phyloP scores from a whole-genome alignment of 331 rosid species.

The Telfairia occidentalis region DNA sequence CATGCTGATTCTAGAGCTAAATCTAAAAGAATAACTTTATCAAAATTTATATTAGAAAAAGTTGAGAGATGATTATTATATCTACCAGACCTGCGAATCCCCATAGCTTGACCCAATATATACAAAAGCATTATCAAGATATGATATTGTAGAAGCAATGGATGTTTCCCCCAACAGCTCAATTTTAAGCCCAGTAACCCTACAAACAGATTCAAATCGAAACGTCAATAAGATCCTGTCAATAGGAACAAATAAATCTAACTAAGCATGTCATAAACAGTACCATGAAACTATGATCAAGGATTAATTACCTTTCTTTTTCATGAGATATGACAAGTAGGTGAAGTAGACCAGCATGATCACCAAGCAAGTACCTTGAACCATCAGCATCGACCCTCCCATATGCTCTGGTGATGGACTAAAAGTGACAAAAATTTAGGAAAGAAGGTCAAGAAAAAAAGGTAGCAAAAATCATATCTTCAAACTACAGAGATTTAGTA shows the following conservation, averaged over 20 bases:
- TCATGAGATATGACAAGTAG: slow-evolving; percentile 95
- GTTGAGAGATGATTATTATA: neutral
- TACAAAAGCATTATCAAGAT: slow-evolving; percentile 89
- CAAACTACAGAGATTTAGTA: neutral
- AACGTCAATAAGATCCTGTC: neutral
- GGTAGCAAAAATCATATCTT: neutral
- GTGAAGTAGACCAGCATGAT: slow-evolving; percentile 74
- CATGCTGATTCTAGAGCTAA: neutral
- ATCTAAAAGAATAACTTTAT: neutral
- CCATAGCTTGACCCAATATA: slow-evolving; percentile 90
- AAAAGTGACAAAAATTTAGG: slow-evolving; percentile 17
- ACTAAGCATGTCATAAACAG: neutral
- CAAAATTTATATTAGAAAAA: neutral
- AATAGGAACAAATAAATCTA: neutral
- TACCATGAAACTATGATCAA: neutral
- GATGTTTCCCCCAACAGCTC: slow-evolving; percentile 98
- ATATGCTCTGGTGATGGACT: slow-evolving; percentile 86
- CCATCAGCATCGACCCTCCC: slow-evolving; percentile 97
- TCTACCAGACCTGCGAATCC: slow-evolving; percentile 70
- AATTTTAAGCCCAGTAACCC: slow-evolving; percentile 93
- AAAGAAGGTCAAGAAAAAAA: neutral
- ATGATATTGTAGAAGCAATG: slow-evolving; percentile 84
- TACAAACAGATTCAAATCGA: slow-evolving; percentile 21
- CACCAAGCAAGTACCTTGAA: slow-evolving; percentile 94
- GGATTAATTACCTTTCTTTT: slow-evolving; percentile 60